Evolutionary conservation across 208 protist species (phyloP).

Genomic region (Trichomonas vaginalis): DNA sequence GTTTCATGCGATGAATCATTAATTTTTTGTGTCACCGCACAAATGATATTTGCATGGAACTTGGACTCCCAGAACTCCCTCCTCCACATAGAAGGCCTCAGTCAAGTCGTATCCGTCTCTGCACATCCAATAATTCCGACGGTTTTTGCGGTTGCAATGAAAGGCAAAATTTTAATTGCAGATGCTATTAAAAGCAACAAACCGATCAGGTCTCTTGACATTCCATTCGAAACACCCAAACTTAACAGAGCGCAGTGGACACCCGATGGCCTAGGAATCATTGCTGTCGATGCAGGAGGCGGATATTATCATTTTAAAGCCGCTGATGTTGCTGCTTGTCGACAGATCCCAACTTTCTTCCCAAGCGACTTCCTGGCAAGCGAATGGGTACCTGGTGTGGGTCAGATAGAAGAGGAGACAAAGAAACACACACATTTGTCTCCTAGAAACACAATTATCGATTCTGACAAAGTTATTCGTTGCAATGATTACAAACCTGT

Average conservation of each 20-base stretch:
- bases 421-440: neutral
- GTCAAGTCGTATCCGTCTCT: neutral
- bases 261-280: neutral
- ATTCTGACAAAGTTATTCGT: neutral
- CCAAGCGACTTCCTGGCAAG: neutral
- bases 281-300: neutral
- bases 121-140: neutral
- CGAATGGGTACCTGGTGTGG: neutral
- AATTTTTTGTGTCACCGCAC: neutral
- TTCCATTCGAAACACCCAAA: slow-evolving; percentile 8
- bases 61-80: neutral
- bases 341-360: neutral
- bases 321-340: neutral
- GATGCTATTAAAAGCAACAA: neutral
- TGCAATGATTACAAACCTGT: neutral
- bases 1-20: neutral
- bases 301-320: neutral
- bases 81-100: neutral
- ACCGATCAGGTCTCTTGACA: neutral
- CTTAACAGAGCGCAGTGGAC: neutral
- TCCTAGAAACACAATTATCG: neutral
- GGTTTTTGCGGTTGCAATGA: neutral
- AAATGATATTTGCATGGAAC: neutral
- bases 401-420: neutral
- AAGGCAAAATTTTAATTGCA: neutral